Evolutionary conservation across 2,329 filamentous ascomycete genomes (phyloP).

Genomic region (Sporothrix protearum): DNA sequence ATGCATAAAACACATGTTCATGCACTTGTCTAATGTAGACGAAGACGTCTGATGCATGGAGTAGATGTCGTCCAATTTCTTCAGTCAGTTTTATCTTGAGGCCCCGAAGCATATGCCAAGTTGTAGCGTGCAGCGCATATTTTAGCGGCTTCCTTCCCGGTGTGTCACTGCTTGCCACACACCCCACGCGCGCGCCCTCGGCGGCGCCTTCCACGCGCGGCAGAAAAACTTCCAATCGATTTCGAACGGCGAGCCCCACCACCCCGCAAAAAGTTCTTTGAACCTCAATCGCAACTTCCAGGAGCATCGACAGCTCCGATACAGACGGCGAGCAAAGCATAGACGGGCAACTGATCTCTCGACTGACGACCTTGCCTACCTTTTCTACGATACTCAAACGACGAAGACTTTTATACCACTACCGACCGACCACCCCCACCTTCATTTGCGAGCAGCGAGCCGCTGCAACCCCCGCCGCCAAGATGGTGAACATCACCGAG

Average conservation of each 20-base stretch:
- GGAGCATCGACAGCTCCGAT: not conserved
- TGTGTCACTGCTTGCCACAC: not conserved
- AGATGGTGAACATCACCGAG: slow-evolving; percentile 99
- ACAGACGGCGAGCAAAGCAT: not conserved
- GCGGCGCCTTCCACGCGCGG: not conserved
- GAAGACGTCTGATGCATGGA: too few species aligned
- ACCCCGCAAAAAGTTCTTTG: slow-evolving; percentile 23
- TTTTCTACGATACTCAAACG: not conserved
- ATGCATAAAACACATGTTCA: not conserved
- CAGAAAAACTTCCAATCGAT: not conserved
- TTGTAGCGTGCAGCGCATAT: not conserved
- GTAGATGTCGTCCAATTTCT: not conserved
- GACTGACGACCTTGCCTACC: not conserved
- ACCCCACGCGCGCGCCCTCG: not conserved
- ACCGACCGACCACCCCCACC: not conserved
- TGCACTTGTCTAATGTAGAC: not conserved
- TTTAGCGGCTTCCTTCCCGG: slow-evolving; percentile 10
- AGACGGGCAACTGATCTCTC: not conserved
- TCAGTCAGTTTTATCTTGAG: too few species aligned
- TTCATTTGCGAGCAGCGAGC: slow-evolving; percentile 17
- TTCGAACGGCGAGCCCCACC: slow-evolving; percentile 11
- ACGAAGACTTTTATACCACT: not conserved
- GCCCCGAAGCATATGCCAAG: not conserved
- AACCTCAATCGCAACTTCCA: not conserved
- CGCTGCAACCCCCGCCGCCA: slow-evolving; percentile 33